A percentile compares a stretch with the other conserved stretches of the same genome.
These are phyloP conservation scores for Candida insectorum DNA, from an alignment of 805 yeast species.

Conservation along the genomic window DNA sequence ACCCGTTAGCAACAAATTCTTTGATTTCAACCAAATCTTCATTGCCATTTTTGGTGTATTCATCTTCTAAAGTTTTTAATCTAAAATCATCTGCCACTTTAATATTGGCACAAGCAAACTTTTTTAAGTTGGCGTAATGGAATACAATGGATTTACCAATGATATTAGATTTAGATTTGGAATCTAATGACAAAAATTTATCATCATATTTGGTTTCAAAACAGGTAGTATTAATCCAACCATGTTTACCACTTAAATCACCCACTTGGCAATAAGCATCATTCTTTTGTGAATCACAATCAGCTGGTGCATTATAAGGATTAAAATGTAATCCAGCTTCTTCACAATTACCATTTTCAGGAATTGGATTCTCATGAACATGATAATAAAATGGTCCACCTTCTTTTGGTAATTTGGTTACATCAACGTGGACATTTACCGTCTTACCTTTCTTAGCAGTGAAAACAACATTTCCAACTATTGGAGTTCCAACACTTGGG, in stretches of 20 bases:
- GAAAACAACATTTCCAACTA: slow-evolving; percentile 56
- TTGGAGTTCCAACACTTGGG: slow-evolving; percentile 39
- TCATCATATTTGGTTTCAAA: slow-evolving; percentile 62
- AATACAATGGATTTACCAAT: slow-evolving; percentile 56
- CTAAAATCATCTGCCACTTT: slow-evolving; percentile 21
- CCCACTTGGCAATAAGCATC: slow-evolving; percentile 68
- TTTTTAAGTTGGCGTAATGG: slow-evolving; percentile 53
- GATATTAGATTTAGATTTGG: slow-evolving; percentile 52
- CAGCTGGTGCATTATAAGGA: slow-evolving; percentile 55
- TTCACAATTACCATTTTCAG: slow-evolving; percentile 47
- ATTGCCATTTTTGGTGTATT: slow-evolving; percentile 12
- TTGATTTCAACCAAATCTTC: slow-evolving; percentile 10
- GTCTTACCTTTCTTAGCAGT: slow-evolving; percentile 53
- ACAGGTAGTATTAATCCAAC: slow-evolving; percentile 66
- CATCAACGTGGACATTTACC: slow-evolving; percentile 65
- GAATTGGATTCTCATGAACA: slow-evolving; percentile 58
- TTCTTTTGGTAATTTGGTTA: slow-evolving; percentile 62
- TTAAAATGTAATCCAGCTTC: slow-evolving; percentile 58
- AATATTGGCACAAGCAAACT: slow-evolving; percentile 64
- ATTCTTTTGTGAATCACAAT: slow-evolving; percentile 48
- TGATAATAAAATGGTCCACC: slow-evolving; percentile 73
- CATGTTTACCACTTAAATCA: slow-evolving; percentile 77
- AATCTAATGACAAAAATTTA: slow-evolving; percentile 61
- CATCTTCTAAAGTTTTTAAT: slow-evolving; percentile 14
- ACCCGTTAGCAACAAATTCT: slow-evolving; percentile 6